Percentiles rank a stretch among this genome's conserved stretches.
Conservation (phyloP, 441 rosid genomes). For the Daphne laureola region DNA sequence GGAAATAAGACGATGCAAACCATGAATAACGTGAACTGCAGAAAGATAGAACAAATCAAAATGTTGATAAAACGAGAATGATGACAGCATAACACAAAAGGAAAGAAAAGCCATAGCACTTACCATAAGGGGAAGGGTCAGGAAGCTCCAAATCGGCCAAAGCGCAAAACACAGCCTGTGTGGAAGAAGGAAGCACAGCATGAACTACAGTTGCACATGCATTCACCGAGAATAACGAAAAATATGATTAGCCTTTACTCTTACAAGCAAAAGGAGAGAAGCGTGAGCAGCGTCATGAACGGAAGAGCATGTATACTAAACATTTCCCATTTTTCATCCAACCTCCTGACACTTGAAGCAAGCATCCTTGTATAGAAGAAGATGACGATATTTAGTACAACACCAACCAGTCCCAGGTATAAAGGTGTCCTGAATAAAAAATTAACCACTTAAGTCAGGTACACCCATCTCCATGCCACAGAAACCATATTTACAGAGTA, state of each 20-base stretch:
- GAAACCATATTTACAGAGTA: not conserved
- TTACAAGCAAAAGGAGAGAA: conserved; percentile 86
- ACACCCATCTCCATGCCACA: conserved; percentile 5
- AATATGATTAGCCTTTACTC: conserved; percentile 18
- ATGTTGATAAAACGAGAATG: conserved; percentile 6
- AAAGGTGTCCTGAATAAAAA: conserved; percentile 66
- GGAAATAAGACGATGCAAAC: conserved; percentile 84
- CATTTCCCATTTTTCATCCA: conserved; percentile 87
- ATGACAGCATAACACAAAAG: not conserved
- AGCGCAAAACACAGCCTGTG: conserved; percentile 72
- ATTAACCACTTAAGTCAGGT: conserved; percentile 8
- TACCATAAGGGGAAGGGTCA: conserved; percentile 96
- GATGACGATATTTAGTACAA: conserved; percentile 56
- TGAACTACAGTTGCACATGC: conserved; percentile 13
- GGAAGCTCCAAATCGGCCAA: conserved; percentile 97
- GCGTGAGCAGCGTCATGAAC: conserved; percentile 71
- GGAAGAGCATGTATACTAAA: conserved; percentile 77
- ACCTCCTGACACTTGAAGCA: conserved; percentile 75
- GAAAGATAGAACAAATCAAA: conserved; percentile 19
- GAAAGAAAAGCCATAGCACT: conserved; percentile 1
- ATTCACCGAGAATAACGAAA: conserved; percentile 8
- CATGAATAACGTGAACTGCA: conserved; percentile 97
- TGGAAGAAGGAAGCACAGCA: conserved; percentile 16
- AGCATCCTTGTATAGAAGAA: conserved; percentile 75
- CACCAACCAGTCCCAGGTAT: conserved; percentile 68